Evolutionary conservation across 768 basidiomycete species (phyloP).

Genomic region (Pleurotus pulmonarius): DNA sequence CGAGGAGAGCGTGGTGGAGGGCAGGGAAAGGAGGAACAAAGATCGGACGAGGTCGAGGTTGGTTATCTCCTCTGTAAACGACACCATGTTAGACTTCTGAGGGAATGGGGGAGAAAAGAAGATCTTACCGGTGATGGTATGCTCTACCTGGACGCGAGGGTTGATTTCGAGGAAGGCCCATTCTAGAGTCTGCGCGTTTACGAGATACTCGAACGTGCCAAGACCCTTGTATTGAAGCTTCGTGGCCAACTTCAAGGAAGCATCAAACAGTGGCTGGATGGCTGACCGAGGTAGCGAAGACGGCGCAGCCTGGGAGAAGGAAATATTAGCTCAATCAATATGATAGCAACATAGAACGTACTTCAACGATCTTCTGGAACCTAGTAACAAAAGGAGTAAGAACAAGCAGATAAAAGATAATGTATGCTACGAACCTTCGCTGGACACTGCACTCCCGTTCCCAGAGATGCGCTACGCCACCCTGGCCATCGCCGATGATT

Average conservation of each 20-base stretch:
- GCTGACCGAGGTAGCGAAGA: conserved; percentile 71
- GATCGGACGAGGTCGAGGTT: conserved; percentile 87
- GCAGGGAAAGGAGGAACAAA: conserved; percentile 79
- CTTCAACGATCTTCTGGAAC: conserved; percentile 86
- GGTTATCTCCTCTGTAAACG: conserved; percentile 72
- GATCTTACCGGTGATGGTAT: conserved; percentile 76
- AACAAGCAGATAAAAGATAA: neutral
- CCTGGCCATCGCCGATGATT: conserved; percentile 73
- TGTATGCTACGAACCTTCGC: conserved; percentile 46
- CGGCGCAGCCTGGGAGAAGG: conserved; percentile 46
- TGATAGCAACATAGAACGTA: conserved; percentile 19
- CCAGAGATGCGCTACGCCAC: conserved; percentile 81
- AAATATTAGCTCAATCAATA: neutral
- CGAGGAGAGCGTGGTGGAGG: conserved; percentile 66
- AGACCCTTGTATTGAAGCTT: conserved; percentile 80
- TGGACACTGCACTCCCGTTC: conserved; percentile 94
- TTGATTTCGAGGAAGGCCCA: conserved; percentile 93
- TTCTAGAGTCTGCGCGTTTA: conserved; percentile 63
- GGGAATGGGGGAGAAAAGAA: neutral
- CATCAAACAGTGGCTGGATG: conserved; percentile 62
- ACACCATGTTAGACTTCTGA: neutral
- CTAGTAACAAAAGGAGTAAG: conserved; percentile 13
- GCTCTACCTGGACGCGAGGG: conserved; percentile 91
- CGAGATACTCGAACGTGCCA: conserved; percentile 86
- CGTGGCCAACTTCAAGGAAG: conserved; percentile 76